Percentiles rank a stretch among this genome's conserved stretches.
phyloP scores from a whole-genome alignment of 495 filamentous ascomycete genomes.

The Aspergillus ellipticus region DNA sequence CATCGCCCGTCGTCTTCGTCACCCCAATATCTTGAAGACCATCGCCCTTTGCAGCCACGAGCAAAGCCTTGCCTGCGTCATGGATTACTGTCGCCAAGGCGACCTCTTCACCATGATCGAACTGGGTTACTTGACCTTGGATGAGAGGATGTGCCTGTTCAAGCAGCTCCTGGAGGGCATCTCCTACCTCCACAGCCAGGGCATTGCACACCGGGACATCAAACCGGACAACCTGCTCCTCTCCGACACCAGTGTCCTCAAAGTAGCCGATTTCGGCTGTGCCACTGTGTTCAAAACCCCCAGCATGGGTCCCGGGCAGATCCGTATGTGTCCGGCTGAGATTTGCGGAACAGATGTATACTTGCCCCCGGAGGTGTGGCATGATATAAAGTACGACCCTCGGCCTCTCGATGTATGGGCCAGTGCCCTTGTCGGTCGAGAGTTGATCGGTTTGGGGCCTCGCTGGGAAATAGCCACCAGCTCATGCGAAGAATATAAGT shows the following conservation, averaged over 20 bases:
- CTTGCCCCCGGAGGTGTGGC: not conserved
- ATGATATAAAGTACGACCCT: no score
- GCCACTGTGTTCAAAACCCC: constrained; percentile 71
- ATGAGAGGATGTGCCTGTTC: constrained; percentile 69
- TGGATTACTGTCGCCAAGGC: constrained; percentile 76
- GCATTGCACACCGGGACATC: constrained; percentile 78
- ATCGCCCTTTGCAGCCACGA: constrained; percentile 55
- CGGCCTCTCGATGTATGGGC: constrained; percentile 76
- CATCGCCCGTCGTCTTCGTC: not conserved
- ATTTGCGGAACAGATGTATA: no score
- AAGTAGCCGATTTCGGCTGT: constrained; percentile 79
- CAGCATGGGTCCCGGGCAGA: constrained; percentile 68
- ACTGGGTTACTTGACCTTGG: constrained; percentile 54
- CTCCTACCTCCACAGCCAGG: constrained; percentile 64
- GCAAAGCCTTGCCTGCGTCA: constrained; percentile 72
- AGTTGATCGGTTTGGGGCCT: not conserved
- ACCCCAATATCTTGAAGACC: not conserved
- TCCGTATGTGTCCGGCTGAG: no score
- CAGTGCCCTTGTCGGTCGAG: constrained; percentile 66
- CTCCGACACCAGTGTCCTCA: constrained; percentile 63
- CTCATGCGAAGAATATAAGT: no score
- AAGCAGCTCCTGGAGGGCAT: constrained; percentile 73
- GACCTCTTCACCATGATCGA: constrained; percentile 68
- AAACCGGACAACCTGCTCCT: constrained; percentile 78
- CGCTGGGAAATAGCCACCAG: no score